Percentiles rank a stretch among this genome's conserved stretches.
Evolutionary conservation across 768 basidiomycete species (phyloP).

Genomic region (Tephrocybe sp.): DNA sequence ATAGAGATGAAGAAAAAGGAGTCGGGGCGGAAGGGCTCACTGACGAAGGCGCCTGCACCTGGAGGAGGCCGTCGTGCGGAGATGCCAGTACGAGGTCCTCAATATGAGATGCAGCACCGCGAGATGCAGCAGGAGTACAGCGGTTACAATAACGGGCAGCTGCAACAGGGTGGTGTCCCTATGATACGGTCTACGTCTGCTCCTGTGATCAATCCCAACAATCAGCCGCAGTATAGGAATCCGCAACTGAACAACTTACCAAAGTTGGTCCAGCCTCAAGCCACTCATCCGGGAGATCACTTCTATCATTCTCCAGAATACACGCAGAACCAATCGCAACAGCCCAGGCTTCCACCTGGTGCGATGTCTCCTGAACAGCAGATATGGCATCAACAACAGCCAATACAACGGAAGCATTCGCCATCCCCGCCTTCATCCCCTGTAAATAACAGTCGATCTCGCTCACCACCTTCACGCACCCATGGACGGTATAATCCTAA

Average conservation of each 20-base stretch:
- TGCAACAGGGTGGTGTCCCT: constrained; percentile 27
- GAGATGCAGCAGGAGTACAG: constrained; percentile 90
- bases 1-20: constrained; percentile 58
- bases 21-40: constrained; percentile 51
- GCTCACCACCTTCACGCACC: constrained; percentile 49
- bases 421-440: constrained; percentile 29
- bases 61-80: constrained; percentile 68
- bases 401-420: constrained; percentile 29
- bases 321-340: constrained; percentile 31
- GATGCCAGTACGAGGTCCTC: constrained; percentile 84
- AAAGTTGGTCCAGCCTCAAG: constrained; percentile 26
- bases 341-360: constrained; percentile 52
- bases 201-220: constrained; percentile 22
- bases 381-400: constrained; percentile 22
- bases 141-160: constrained; percentile 39
- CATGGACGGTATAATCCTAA: constrained; percentile 29
- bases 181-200: constrained; percentile 26
- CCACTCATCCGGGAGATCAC: constrained; percentile 29
- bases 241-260: constrained; percentile 25
- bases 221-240: constrained; percentile 30
- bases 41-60: constrained; percentile 64
- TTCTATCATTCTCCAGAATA: constrained; percentile 38
- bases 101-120: constrained; percentile 93
- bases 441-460: constrained; percentile 40
- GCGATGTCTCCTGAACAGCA: constrained; percentile 57